These are phyloP conservation scores for Mycena galericulata DNA, from an alignment of 768 basidiomycete genomes.

Conservation along the genomic window DNA sequence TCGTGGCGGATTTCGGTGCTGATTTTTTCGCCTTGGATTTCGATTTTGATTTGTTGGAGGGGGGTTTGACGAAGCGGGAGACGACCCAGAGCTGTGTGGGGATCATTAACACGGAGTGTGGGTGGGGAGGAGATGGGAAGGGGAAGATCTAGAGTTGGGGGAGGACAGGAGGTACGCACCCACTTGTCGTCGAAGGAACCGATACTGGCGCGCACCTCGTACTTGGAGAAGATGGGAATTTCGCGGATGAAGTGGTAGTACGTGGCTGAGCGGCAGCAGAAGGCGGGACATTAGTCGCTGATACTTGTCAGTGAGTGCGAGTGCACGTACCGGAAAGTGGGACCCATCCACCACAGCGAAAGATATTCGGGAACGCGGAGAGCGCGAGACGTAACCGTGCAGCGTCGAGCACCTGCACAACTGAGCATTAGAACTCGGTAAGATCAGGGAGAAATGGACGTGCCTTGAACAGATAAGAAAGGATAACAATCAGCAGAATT, in stretches of 20 bases:
- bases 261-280: not conserved
- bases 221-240: constrained; percentile 57
- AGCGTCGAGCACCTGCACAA: constrained; percentile 59
- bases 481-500: not conserved
- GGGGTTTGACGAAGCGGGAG: too few species aligned
- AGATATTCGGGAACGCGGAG: constrained; percentile 66
- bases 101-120: too few species aligned
- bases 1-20: too few species aligned
- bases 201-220: constrained; percentile 59
- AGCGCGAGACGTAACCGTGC: constrained; percentile 63
- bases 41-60: too few species aligned
- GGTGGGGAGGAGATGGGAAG: too few species aligned
- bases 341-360: constrained; percentile 70
- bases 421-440: too few species aligned
- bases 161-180: constrained; percentile 47
- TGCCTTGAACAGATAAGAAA: not conserved
- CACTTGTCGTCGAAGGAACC: constrained; percentile 67
- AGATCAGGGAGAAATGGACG: too few species aligned
- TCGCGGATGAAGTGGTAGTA: constrained; percentile 53
- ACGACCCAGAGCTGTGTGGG: too few species aligned
- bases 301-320: too few species aligned
- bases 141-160: too few species aligned
- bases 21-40: too few species aligned
- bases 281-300: too few species aligned
- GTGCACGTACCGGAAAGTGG: constrained; percentile 58